Evolutionary conservation across 1,284 basidiomycete genomes (phyloP), one percentile per base, ranked within the genome.

Genomic region (Blastosporella zonata): DNA sequence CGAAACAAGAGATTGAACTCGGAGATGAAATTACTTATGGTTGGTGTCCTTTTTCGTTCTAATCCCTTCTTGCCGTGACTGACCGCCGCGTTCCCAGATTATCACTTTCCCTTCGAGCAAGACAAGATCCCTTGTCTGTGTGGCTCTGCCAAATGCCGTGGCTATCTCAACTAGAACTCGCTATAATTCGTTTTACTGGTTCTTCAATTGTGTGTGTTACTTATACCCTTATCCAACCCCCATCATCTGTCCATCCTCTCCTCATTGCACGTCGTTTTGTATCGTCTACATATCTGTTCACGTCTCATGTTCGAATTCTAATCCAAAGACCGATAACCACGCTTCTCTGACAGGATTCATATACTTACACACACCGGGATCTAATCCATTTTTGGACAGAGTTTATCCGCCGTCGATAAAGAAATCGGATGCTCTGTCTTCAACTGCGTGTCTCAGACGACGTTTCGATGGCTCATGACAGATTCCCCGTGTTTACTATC

Each of bases 1-100:
- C 97, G 23, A 97, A 97, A 69, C 82, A 87, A 59, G 87, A 90
- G 56, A 93, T 99, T 61, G 85, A 94, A 59, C 83, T 93, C 12
- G 94, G 93, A 46, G 93, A 95, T 63, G 94, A 97, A 71, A 94
- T 97, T 62, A 94, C 93, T 52, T 93, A 92, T 70, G 90, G 89
- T 90, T 55, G 46, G 84, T 58, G 37, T n/a, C 22, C 18, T 27
- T 36, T n/a, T n/a, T n/a, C n/a, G 6, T 25, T 20, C 10, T 25
- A 51, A 39, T 34, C 3, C 15, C 13, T 41, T 12, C 37, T 18
- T 49, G 38, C 39, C 9, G 47, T 39, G 31, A 28, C 53, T 37
- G 25, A 54, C 20, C 49, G 13, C 15, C 37, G 23, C 42, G 35
- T 33, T 43, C 28, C 6, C 60, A 92, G 90, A 94, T 71, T 93